These are phyloP conservation scores for Oldenlandia corymbosa DNA, from an alignment of 257 asterid genomes.

Conservation along the genomic window DNA sequence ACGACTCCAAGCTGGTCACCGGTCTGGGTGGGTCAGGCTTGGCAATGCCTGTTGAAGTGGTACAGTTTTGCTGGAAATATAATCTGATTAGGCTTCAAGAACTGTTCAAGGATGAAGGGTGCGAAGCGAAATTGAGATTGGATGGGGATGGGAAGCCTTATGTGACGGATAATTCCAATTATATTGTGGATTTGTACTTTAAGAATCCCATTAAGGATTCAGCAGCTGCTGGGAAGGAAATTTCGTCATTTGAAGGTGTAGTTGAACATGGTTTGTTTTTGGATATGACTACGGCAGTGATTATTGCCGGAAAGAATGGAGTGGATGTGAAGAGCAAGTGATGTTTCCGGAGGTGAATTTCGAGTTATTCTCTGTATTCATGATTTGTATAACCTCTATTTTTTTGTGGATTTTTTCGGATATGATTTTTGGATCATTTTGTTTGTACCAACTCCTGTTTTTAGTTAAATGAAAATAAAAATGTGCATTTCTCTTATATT, in stretches of 20 bases:
- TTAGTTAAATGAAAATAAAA: too few relatives aligned
- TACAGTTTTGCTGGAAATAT: constrained; percentile 81
- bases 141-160: constrained; percentile 72
- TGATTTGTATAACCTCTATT: not conserved
- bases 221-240: constrained; percentile 62
- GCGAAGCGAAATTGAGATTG: constrained; percentile 67
- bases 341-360: constrained; percentile 1
- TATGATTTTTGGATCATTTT: not conserved
- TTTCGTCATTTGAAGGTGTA: constrained; percentile 65
- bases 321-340: constrained; percentile 58
- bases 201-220: constrained; percentile 83
- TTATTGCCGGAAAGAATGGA: constrained; percentile 71
- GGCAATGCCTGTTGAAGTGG: constrained; percentile 97
- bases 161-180: constrained; percentile 76
- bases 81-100: constrained; percentile 58
- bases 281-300: constrained; percentile 61
- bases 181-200: constrained; percentile 86
- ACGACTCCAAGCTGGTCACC: constrained; percentile 68
- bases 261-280: constrained; percentile 70
- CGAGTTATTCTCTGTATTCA: not conserved
- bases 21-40: constrained; percentile 89
- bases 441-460: too few relatives aligned
- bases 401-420: not conserved
- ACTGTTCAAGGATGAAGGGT: constrained; percentile 63
- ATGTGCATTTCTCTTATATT: too few relatives aligned